These are phyloP conservation scores for Pythium dissimile DNA, from an alignment of 352 stramenopile genomes.

Conservation along the genomic window DNA sequence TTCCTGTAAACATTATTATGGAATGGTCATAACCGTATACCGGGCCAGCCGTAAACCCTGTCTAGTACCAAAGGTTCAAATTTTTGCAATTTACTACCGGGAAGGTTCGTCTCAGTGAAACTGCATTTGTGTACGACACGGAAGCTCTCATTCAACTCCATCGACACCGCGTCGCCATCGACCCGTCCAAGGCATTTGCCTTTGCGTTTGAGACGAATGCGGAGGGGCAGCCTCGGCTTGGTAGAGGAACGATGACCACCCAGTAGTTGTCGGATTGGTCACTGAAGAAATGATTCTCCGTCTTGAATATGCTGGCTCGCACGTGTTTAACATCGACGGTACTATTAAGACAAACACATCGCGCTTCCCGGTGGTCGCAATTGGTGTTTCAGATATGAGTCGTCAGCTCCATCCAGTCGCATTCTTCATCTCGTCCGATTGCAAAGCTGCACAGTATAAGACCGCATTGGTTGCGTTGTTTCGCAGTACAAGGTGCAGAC, in stretches of 20 bases:
- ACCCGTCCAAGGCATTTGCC: not conserved
- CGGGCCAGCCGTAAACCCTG: no score
- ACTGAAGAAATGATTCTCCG: not conserved
- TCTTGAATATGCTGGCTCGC: not conserved
- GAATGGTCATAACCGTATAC: no score
- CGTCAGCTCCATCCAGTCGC: not conserved
- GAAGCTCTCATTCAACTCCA: not conserved
- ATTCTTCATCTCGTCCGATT: constrained; percentile 8
- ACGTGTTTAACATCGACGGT: constrained; percentile 6
- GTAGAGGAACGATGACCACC: not conserved
- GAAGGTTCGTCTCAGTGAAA: not conserved
- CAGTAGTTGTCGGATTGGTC: not conserved
- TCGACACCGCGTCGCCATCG: not conserved
- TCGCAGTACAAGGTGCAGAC: not conserved
- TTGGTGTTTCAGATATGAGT: constrained; percentile 7
- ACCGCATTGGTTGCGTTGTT: not conserved
- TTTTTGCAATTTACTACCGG: no score
- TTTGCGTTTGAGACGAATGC: not conserved
- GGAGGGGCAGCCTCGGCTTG: not conserved
- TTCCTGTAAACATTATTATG: no score
- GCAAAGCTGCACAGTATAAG: not conserved
- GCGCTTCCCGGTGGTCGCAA: not conserved
- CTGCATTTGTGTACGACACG: not conserved
- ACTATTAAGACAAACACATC: constrained; percentile 8
- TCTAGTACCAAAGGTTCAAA: no score